Conservation (phyloP, 768 basidiomycete species). For the Mycena rebaudengoi region DNA sequence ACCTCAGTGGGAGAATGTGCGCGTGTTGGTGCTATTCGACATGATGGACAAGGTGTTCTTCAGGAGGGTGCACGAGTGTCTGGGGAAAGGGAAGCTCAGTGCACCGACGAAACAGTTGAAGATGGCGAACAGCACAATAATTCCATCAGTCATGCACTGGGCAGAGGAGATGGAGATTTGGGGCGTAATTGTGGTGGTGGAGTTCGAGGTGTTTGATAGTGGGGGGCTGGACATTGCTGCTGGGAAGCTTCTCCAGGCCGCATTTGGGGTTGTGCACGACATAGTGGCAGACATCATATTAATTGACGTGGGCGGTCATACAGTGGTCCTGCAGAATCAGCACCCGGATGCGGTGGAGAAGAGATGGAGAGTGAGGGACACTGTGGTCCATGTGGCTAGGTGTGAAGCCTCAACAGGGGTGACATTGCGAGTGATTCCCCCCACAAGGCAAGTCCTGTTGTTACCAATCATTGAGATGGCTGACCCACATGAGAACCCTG, state of each 20-base stretch:
- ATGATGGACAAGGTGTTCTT: too few relatives aligned
- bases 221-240: slow-evolving; percentile 21
- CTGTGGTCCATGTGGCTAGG: not conserved
- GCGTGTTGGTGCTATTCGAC: too few relatives aligned
- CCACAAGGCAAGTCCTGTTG: too few relatives aligned
- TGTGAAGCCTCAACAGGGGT: not conserved
- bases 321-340: not conserved
- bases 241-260: slow-evolving; percentile 28
- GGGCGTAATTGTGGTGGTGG: not conserved
- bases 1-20: too few relatives aligned
- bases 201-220: slow-evolving; percentile 34
- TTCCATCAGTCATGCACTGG: too few relatives aligned
- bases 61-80: too few relatives aligned
- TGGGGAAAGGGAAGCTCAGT: too few relatives aligned
- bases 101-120: too few relatives aligned
- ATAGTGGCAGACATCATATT: slow-evolving; percentile 9
- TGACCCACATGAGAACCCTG: too few relatives aligned
- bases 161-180: slow-evolving; percentile 25
- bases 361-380: not conserved
- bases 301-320: not conserved
- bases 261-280: slow-evolving; percentile 18
- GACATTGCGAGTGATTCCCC: slow-evolving; percentile 5
- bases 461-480: too few relatives aligned
- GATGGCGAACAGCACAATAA: too few relatives aligned
- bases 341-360: not conserved